A percentile compares a stretch with the other conserved stretches of the same genome.
These are phyloP conservation scores for Colletotrichum melonis DNA, from an alignment of 2,329 filamentous ascomycete species.

Conservation along the genomic window DNA sequence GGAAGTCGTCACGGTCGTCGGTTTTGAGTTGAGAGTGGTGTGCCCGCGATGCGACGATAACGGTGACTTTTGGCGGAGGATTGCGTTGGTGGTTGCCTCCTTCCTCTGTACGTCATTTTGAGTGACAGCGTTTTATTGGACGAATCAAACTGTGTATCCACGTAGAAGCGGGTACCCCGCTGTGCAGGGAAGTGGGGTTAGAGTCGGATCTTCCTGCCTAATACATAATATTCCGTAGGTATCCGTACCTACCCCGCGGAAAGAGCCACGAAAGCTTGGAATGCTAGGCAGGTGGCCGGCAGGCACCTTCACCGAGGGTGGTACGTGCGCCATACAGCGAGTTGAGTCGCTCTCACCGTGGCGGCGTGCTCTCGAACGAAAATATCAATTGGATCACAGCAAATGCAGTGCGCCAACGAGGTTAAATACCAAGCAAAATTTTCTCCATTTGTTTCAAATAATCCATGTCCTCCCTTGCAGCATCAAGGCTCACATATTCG, in stretches of 20 bases:
- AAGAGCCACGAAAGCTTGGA: no score
- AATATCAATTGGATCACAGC: no score
- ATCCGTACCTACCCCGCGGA: no score
- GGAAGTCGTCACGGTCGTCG: background rate
- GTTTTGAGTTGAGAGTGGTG: background rate
- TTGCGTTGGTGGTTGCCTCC: background rate
- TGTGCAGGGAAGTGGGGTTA: background rate
- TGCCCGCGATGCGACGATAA: background rate
- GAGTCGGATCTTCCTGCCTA: no score
- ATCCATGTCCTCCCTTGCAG: background rate
- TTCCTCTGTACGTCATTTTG: constrained; percentile 20
- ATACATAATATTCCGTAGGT: no score
- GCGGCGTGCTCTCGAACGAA: no score
- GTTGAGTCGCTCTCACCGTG: no score
- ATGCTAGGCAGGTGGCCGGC: no score
- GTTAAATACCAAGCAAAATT: background rate
- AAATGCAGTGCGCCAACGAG: background rate
- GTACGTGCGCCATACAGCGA: no score
- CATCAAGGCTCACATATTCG: background rate
- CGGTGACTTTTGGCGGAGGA: background rate
- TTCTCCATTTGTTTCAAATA: background rate
- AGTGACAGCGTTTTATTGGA: background rate
- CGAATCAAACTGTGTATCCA: background rate
- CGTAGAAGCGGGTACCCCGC: background rate
- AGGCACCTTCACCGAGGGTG: no score